Evolutionary conservation across 148 eudicot genomes (phyloP).

Genomic region (Limonium bicolor): DNA sequence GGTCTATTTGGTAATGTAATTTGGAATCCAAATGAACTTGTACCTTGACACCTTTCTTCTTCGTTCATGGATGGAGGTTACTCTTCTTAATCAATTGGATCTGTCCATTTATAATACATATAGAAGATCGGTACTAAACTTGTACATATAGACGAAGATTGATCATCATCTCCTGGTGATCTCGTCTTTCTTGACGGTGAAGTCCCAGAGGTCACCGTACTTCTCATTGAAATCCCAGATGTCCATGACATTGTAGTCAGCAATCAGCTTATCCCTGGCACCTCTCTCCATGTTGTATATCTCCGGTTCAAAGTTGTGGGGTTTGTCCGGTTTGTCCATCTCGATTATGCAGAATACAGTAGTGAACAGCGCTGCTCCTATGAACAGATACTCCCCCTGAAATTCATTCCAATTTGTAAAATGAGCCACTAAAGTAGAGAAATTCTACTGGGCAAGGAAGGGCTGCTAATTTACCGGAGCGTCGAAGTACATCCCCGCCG

Average conservation of each 20-base stretch:
- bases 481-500: slow-evolving; percentile 73
- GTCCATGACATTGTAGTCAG: slow-evolving; percentile 89
- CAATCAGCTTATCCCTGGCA: slow-evolving; percentile 72
- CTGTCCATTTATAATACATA: too few relatives aligned
- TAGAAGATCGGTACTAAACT: too few relatives aligned
- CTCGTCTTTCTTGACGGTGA: slow-evolving; percentile 57
- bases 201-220: slow-evolving; percentile 95
- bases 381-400: slow-evolving; percentile 81
- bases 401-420: slow-evolving; percentile 3
- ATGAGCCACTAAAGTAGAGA: too few relatives aligned
- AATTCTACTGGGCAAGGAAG: too few relatives aligned
- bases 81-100: too few relatives aligned
- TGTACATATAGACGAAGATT: too few relatives aligned
- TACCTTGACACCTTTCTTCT: too few relatives aligned
- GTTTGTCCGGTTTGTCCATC: slow-evolving; percentile 81
- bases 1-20: too few relatives aligned
- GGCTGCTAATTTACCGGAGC: slow-evolving; percentile 51
- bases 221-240: slow-evolving; percentile 94
- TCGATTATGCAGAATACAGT: slow-evolving; percentile 58
- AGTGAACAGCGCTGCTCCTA: slow-evolving; percentile 80
- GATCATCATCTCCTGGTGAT: slow-evolving; percentile 42
- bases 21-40: too few relatives aligned
- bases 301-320: slow-evolving; percentile 87
- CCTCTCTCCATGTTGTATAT: slow-evolving; percentile 93
- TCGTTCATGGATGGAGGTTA: too few relatives aligned